A percentile compares a stretch with the other conserved stretches of the same genome.
Evolutionary conservation across 768 basidiomycete genomes (phyloP).

Genomic region (Suillus hirtellus): DNA sequence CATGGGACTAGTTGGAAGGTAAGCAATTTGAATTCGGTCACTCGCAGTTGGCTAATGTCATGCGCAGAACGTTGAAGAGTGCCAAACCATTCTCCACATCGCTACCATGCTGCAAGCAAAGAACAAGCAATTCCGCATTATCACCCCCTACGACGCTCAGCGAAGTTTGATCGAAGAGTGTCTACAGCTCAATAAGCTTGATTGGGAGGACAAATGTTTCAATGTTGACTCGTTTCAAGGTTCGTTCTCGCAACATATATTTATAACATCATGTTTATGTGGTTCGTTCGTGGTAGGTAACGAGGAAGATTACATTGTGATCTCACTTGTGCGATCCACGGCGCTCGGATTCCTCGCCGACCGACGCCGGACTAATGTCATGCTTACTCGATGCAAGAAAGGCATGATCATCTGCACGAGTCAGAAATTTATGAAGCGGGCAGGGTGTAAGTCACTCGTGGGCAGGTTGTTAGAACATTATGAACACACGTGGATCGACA

Average conservation of each 20-base stretch:
- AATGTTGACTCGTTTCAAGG: conserved; percentile 85
- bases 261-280: conserved; percentile 4
- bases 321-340: conserved; percentile 66
- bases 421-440: conserved; percentile 54
- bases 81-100: conserved; percentile 54
- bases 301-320: conserved; percentile 76
- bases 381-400: conserved; percentile 78
- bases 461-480: conserved; percentile 39
- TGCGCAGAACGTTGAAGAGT: conserved; percentile 52
- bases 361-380: conserved; percentile 79
- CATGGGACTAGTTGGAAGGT: conserved; percentile 39
- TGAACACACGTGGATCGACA: conserved; percentile 37
- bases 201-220: conserved; percentile 71
- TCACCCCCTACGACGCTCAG: conserved; percentile 84
- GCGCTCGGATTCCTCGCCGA: conserved; percentile 69
- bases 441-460: conserved; percentile 47
- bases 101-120: conserved; percentile 55
- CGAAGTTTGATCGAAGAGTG: conserved; percentile 54
- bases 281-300: conserved; percentile 52
- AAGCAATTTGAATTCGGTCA: too few relatives aligned
- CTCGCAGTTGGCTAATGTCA: too few relatives aligned
- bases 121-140: conserved; percentile 56
- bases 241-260: conserved; percentile 27
- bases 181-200: conserved; percentile 50
- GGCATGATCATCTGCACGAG: conserved; percentile 78